phyloP scores from a whole-genome alignment of 176 grass and related monocot species.

The Aegilops speltoides region DNA sequence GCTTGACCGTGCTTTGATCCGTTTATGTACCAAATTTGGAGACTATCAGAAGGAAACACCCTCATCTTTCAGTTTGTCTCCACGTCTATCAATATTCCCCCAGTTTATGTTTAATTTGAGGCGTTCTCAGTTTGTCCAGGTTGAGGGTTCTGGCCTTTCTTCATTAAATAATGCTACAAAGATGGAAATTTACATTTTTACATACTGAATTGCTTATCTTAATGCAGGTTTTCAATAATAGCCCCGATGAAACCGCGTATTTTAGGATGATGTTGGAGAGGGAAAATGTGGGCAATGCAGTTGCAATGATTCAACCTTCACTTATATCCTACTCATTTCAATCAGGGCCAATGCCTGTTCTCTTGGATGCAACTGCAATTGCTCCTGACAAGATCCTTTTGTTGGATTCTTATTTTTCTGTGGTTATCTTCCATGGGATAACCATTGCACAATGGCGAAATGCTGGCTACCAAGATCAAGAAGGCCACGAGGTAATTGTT shows the following conservation, averaged over 20 bases:
- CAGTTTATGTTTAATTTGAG: conserved; percentile 94
- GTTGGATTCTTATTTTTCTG: conserved; percentile 82
- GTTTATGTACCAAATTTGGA: conserved; percentile 83
- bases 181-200: background rate
- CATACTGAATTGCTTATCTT: conserved; percentile 21
- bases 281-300: conserved; percentile 64
- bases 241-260: conserved; percentile 85
- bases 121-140: conserved; percentile 95
- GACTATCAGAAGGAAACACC: conserved; percentile 93
- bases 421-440: conserved; percentile 74
- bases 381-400: conserved; percentile 73
- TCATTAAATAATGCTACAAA: background rate
- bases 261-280: conserved; percentile 81
- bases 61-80: conserved; percentile 88
- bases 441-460: conserved; percentile 89
- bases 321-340: conserved; percentile 83
- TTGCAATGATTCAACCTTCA: conserved; percentile 92
- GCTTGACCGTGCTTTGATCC: conserved; percentile 88
- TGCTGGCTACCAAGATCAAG: conserved; percentile 81
- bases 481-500: conserved; percentile 64
- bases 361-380: conserved; percentile 80
- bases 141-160: conserved; percentile 16
- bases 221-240: conserved; percentile 84
- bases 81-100: conserved; percentile 90
- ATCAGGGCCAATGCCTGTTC: conserved; percentile 57